phyloP scores from a whole-genome alignment of 306 rosid genomes.

The Lupinus albus region DNA sequence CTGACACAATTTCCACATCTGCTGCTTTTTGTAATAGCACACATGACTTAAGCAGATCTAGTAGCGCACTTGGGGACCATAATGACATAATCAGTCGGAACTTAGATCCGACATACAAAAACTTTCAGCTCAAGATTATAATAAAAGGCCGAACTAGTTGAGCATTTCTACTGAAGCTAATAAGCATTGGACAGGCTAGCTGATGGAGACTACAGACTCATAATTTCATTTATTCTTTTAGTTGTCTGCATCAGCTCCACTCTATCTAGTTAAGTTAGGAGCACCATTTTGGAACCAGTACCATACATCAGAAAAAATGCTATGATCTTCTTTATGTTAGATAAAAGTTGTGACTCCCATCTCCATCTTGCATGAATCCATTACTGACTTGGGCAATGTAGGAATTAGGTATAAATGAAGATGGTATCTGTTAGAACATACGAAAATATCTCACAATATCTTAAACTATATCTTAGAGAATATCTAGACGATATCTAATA shows the following conservation, averaged over 20 bases:
- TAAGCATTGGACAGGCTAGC: not conserved
- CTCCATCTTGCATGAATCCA: not conserved
- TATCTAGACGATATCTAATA: no score
- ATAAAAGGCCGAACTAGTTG: conserved; percentile 3
- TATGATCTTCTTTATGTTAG: conserved; percentile 8
- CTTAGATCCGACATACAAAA: conserved; percentile 11
- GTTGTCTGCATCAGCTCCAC: not conserved
- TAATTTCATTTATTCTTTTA: not conserved
- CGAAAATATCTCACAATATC: no score
- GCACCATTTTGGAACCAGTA: conserved; percentile 9
- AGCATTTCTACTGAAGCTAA: not conserved
- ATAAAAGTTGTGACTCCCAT: not conserved
- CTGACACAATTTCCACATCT: not conserved
- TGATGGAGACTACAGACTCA: conserved; percentile 19
- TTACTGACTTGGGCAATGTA: not conserved
- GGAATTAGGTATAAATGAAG: conserved; percentile 1
- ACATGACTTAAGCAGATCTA: conserved; percentile 1
- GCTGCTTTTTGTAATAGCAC: not conserved
- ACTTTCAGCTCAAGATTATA: not conserved
- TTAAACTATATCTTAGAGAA: no score
- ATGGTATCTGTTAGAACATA: not conserved
- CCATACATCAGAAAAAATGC: conserved; percentile 17
- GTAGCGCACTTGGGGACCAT: conserved; percentile 20
- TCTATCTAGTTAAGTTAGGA: conserved; percentile 7
- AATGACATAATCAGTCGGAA: conserved; percentile 1